These are phyloP conservation scores for Podila epigama DNA, from an alignment of 192 early-diverging fungal genomes.

Conservation along the genomic window DNA sequence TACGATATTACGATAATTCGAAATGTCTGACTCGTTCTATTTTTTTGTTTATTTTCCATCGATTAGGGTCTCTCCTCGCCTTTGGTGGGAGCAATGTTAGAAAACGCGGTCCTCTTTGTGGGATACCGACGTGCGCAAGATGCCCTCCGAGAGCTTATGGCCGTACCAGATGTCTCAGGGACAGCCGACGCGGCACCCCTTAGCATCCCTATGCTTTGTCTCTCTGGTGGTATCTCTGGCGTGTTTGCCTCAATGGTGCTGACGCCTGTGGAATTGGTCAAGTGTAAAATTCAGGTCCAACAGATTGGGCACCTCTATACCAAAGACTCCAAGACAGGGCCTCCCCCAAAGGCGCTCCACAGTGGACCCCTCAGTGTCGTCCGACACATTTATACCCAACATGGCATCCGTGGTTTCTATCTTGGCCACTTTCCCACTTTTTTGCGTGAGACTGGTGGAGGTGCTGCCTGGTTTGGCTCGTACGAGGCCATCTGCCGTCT, in stretches of 20 bases:
- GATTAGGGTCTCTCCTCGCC: conserved; percentile 88
- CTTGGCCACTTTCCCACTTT: conserved; percentile 84
- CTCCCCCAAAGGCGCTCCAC: conserved; percentile 24
- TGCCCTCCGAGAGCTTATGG: conserved; percentile 63
- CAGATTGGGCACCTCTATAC: conserved; percentile 53
- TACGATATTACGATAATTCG: background rate
- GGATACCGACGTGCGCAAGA: conserved; percentile 86
- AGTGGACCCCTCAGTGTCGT: conserved; percentile 61
- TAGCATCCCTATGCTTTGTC: conserved; percentile 71
- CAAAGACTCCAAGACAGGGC: conserved; percentile 18
- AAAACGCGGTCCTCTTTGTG: conserved; percentile 91
- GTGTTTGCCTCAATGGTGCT: conserved; percentile 86
- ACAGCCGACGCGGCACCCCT: conserved; percentile 55
- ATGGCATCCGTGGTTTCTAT: conserved; percentile 73
- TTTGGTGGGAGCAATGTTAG: conserved; percentile 91
- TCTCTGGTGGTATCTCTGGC: conserved; percentile 88
- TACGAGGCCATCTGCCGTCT: conserved; percentile 81
- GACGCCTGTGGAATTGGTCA: conserved; percentile 95
- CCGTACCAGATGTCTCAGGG: conserved; percentile 17
- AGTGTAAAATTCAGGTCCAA: conserved; percentile 96
- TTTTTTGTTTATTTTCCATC: background rate
- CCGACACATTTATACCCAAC: conserved; percentile 45
- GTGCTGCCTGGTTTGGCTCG: conserved; percentile 95
- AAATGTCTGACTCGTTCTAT: background rate
- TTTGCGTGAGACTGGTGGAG: conserved; percentile 89